These are phyloP conservation scores for Cryoendolithus antarcticus DNA, from an alignment of 2,329 filamentous ascomycete species.

Conservation along the genomic window DNA sequence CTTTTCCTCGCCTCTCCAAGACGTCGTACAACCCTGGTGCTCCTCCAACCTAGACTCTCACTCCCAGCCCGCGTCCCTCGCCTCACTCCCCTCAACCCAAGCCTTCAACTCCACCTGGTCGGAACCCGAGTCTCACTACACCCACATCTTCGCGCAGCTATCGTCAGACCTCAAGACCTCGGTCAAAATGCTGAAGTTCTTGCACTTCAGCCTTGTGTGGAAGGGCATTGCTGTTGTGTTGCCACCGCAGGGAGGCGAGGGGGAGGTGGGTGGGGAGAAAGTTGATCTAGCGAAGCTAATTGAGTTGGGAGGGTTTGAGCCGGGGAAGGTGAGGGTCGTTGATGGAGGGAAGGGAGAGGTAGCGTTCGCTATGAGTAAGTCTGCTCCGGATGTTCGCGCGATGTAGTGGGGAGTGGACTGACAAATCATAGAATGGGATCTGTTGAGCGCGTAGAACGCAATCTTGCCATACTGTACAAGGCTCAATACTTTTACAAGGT, in stretches of 20 bases:
- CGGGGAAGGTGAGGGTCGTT: constrained; percentile 3
- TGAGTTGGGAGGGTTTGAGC: constrained; percentile 6
- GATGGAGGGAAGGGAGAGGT: constrained; percentile 2
- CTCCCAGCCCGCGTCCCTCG: constrained; percentile 1
- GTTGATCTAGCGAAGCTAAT: constrained; percentile 3
- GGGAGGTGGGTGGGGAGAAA: constrained; percentile 4
- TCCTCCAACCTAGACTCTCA: constrained; percentile 1
- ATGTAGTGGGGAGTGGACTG: too few species aligned
- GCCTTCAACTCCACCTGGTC: constrained; percentile 3
- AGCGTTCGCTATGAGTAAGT: constrained; percentile 4
- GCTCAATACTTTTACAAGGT: too few species aligned
- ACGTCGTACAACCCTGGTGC: constrained; percentile 1
- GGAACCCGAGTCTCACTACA: constrained; percentile 1
- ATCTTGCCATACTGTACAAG: too few species aligned
- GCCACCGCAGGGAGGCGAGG: constrained; percentile 3
- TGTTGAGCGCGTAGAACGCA: too few species aligned
- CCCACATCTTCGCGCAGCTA: constrained; percentile 5
- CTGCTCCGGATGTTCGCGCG: too few species aligned
- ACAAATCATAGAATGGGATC: too few species aligned
- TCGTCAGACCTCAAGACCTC: constrained; percentile 2
- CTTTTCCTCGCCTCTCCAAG: constrained; percentile 1
- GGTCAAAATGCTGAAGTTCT: constrained; percentile 4
- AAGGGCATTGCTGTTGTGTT: constrained; percentile 5
- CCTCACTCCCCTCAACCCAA: not conserved
- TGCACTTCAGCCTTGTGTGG: constrained; percentile 4